A percentile compares a stretch with the other conserved stretches of the same genome.
Evolutionary conservation across 495 filamentous ascomycete genomes (phyloP).

Genomic region (Rusavskia elegans): DNA sequence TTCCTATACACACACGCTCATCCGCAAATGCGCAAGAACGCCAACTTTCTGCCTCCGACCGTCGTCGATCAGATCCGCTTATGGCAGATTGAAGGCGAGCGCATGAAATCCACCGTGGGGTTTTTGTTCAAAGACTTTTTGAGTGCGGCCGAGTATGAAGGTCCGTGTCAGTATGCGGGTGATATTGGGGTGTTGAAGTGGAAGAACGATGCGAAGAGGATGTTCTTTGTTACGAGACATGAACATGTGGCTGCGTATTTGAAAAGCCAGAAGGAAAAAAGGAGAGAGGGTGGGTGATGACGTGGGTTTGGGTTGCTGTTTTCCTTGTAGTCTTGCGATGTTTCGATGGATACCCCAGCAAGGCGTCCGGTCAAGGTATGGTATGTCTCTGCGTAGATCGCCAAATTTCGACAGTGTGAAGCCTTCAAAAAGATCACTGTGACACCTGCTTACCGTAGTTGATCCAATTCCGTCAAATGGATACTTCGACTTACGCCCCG

Average conservation of each 20-base stretch:
- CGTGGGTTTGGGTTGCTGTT: not conserved
- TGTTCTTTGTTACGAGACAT: constrained; percentile 76
- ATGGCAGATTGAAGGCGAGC: constrained; percentile 93
- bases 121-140: constrained; percentile 86
- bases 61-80: constrained; percentile 95
- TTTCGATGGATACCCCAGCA: not conserved
- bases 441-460: too few relatives aligned
- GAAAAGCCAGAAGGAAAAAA: constrained; percentile 37
- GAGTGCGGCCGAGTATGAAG: constrained; percentile 57
- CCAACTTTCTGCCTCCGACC: constrained; percentile 62
- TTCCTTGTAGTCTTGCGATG: not conserved
- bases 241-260: constrained; percentile 74
- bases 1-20: constrained; percentile 85
- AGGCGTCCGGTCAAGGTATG: not conserved
- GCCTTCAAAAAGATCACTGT: too few relatives aligned
- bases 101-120: constrained; percentile 66
- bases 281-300: not conserved
- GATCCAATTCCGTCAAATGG: too few relatives aligned
- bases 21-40: constrained; percentile 65
- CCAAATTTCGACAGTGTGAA: not conserved
- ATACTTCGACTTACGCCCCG: too few relatives aligned
- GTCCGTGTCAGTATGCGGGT: constrained; percentile 61
- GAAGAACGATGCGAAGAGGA: constrained; percentile 59
- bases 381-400: not conserved
- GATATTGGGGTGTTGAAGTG: constrained; percentile 86